Conservation (phyloP, 2,329 filamentous ascomycete species). For the Furcasterigmium furcatum region DNA sequence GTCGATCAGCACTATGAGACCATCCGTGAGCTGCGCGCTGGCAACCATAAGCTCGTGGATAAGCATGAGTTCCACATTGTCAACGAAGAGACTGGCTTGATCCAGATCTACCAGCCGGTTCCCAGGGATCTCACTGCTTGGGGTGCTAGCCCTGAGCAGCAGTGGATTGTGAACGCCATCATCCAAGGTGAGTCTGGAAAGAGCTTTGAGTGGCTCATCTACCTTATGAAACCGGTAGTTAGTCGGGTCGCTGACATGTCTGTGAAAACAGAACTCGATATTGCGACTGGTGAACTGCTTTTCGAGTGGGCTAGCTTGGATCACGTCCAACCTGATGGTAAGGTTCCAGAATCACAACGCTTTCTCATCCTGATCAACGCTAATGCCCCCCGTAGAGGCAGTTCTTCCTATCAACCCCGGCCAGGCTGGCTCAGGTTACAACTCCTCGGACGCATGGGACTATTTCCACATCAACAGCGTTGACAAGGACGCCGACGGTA, state of each 20-base stretch:
- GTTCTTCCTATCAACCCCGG: too few species aligned
- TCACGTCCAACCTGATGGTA: constrained; percentile 9
- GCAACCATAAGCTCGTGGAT: constrained; percentile 17
- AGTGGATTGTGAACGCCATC: constrained; percentile 27
- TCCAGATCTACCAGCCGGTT: constrained; percentile 20
- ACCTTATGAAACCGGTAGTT: too few species aligned
- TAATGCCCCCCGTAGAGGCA: too few species aligned
- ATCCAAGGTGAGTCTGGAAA: too few species aligned
- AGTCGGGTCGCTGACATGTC: too few species aligned
- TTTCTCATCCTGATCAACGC: too few species aligned
- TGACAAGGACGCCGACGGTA: constrained; percentile 43
- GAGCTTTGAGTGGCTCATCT: too few species aligned
- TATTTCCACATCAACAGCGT: constrained; percentile 56
- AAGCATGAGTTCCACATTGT: constrained; percentile 38
- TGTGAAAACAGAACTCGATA: constrained; percentile 49
- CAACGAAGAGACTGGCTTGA: constrained; percentile 32
- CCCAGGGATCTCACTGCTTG: constrained; percentile 4
- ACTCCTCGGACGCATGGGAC: constrained; percentile 37
- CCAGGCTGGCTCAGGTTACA: background rate
- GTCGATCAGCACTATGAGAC: constrained; percentile 24
- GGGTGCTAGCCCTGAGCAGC: constrained; percentile 13
- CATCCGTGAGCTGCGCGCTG: constrained; percentile 18
- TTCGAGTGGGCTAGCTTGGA: constrained; percentile 39
- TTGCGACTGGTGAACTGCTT: constrained; percentile 42
- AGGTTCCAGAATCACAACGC: too few species aligned